Evolutionary conservation across 2,329 filamentous ascomycete genomes (phyloP).

Genomic region (Diaporthe vaccinii): DNA sequence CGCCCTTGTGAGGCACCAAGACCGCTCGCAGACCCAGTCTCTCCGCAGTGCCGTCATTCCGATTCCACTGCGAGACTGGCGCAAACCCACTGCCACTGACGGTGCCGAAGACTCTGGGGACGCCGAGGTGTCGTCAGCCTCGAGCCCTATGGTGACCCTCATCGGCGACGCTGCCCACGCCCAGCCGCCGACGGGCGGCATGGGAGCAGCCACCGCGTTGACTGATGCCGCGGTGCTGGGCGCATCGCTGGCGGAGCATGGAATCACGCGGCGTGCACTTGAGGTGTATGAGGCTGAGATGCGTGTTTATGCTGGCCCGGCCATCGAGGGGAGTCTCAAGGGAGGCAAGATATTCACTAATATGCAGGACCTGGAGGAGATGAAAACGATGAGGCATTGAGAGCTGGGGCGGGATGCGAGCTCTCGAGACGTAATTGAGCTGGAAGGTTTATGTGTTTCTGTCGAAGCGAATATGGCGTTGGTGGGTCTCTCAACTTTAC

Average conservation of each 20-base stretch:
- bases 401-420: neutral
- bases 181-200: slow-evolving; percentile 7
- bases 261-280: neutral
- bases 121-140: neutral
- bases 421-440: too few relatives aligned
- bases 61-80: neutral
- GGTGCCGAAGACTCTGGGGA: neutral
- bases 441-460: accelerated
- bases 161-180: slow-evolving; percentile 21
- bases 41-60: slow-evolving; percentile 8
- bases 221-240: neutral
- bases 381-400: slow-evolving; percentile 12
- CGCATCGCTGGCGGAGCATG: neutral
- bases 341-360: neutral
- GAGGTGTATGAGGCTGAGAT: slow-evolving; percentile 8
- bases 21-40: slow-evolving; percentile 10
- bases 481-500: neutral
- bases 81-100: neutral
- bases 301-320: neutral
- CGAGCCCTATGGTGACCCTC: slow-evolving; percentile 7
- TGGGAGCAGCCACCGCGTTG: neutral
- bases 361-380: slow-evolving; percentile 11
- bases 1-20: neutral
- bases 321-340: neutral
- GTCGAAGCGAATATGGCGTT: neutral